Evolutionary conservation across 169 alveolate species (phyloP).

Genomic region (Cryptosporidium muris): DNA sequence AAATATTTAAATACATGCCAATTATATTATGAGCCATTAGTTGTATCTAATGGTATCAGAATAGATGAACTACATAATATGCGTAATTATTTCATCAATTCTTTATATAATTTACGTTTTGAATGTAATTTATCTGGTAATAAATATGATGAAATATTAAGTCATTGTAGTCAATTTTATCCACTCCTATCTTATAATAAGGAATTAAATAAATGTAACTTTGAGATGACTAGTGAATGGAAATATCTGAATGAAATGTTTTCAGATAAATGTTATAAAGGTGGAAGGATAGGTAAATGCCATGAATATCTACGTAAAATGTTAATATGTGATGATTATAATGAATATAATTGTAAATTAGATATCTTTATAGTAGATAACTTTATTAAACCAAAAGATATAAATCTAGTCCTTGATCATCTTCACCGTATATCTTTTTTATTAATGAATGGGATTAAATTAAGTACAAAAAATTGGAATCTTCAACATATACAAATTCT

Average conservation of each 20-base stretch:
- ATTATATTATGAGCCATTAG: slow-evolving; percentile 30
- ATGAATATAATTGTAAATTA: slow-evolving; percentile 42
- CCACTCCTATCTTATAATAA: slow-evolving; percentile 73
- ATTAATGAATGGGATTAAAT: slow-evolving; percentile 34
- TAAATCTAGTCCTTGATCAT: slow-evolving; percentile 1
- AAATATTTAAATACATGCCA: neutral
- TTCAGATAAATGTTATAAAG: slow-evolving; percentile 75
- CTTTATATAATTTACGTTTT: slow-evolving; percentile 73
- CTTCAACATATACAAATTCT: neutral
- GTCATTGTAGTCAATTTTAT: slow-evolving; percentile 73
- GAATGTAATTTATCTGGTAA: slow-evolving; percentile 72
- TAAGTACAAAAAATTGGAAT: slow-evolving; percentile 18
- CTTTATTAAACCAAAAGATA: slow-evolving; percentile 73
- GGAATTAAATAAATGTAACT: slow-evolving; percentile 37
- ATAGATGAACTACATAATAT: slow-evolving; percentile 50
- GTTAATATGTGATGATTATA: slow-evolving; percentile 55
- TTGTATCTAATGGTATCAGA: slow-evolving; percentile 44
- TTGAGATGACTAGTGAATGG: slow-evolving; percentile 71
- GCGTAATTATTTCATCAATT: slow-evolving; percentile 64
- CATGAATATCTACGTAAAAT: slow-evolving; percentile 69
- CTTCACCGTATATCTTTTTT: slow-evolving; percentile 26
- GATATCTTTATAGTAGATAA: slow-evolving; percentile 67
- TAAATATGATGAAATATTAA: slow-evolving; percentile 26
- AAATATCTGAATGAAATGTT: slow-evolving; percentile 70
- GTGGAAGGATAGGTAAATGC: slow-evolving; percentile 75